Evolutionary conservation across 768 basidiomycete species (phyloP).

Genomic region (Tylopilus balloui): DNA sequence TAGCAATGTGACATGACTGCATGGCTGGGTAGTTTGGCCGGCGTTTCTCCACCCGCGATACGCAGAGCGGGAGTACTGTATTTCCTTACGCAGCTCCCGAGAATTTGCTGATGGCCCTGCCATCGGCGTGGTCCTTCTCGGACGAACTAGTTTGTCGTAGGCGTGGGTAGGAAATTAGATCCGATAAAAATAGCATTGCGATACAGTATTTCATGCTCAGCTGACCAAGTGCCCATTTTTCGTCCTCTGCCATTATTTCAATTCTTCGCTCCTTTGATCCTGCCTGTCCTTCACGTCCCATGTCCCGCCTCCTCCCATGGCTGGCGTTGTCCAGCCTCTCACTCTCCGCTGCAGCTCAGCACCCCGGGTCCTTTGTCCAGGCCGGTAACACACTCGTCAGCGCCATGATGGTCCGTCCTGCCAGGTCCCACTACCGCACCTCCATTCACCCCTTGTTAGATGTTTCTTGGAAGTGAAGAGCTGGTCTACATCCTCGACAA

Average conservation of each 20-base stretch:
- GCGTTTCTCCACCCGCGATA: no score
- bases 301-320: slow-evolving; percentile 7
- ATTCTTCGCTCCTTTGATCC: slow-evolving; percentile 4
- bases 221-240: neutral
- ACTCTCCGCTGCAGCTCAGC: slow-evolving; percentile 9
- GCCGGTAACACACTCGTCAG: slow-evolving; percentile 38
- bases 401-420: slow-evolving; percentile 46
- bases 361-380: slow-evolving; percentile 15
- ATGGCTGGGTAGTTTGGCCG: no score
- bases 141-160: no score
- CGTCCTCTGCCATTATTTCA: neutral
- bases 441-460: slow-evolving; percentile 34
- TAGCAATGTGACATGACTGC: no score
- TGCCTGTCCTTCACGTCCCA: neutral
- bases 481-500: slow-evolving; percentile 91
- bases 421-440: neutral
- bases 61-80: no score
- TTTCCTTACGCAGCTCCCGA: no score
- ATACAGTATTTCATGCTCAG: neutral
- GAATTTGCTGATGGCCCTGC: no score
- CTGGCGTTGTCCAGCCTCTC: slow-evolving; percentile 4
- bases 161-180: no score
- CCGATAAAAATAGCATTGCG: neutral
- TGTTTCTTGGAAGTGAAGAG: slow-evolving; percentile 74
- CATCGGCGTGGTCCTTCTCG: no score